Evolutionary conservation across 805 yeast species (phyloP), one percentile per base, ranked within the genome.

Genomic region (Suhomyces sp.): DNA sequence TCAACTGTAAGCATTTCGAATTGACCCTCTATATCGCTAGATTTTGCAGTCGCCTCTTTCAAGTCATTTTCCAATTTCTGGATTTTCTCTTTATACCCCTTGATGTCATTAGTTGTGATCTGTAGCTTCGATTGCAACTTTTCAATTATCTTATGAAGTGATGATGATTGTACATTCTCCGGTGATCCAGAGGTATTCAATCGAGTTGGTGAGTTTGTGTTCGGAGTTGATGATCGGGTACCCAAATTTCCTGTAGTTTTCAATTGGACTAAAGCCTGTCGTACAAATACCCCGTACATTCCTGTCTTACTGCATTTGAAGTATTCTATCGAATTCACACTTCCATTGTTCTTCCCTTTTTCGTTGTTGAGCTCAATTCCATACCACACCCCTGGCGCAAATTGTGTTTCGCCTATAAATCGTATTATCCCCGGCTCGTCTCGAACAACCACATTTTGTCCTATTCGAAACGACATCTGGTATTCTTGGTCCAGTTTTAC

Each of bases 381-480:
- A 4, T 70, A 53, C 81, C 81, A 75, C 1, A 38, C 34, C 0
- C 87, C 88, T 0, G 70, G 58, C 3, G 84, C 78, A 60, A 82
- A 82, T 30, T 72, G 43, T 0, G 86, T 77, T 10, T 46, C 35
- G 0, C 88, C 88, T 2, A 71, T 39, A 48, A 55, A 81, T 33
- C 71, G 56, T 1, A 81, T 70, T 0, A 53, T 45, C 0, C 85
- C 87, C 0, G 39, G 27, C 6, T 63, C 56, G 4, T 69, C 69
- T 36, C 57, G 53, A 2, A 72, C 65, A 3, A 34, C 18, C 3
- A 74, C 76, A 19, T 44, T 39, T 25, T 51, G 55, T 17, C 69
- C 70, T 15, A 55, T 20, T 26, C 29, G 29, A 11, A 26, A 16
- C 19, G 20, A 17, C 29, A 26, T 26, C 6, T 12, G 15, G 9